phyloP scores from a whole-genome alignment of 495 filamentous ascomycete genomes.

The Xylaria castorea region DNA sequence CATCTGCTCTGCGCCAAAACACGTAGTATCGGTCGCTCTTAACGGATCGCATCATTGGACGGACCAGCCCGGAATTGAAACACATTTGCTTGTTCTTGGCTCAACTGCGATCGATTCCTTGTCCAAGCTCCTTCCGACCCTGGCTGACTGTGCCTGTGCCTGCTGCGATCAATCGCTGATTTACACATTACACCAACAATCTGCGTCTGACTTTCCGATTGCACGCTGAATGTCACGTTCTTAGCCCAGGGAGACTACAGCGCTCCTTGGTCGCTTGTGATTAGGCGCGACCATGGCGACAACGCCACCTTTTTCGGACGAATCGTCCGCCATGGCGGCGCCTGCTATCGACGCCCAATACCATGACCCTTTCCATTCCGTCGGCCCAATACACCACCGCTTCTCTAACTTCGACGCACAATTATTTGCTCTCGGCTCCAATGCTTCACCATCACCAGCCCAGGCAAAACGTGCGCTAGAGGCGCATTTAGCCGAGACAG shows the following conservation, averaged over 20 bases:
- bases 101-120: slow-evolving; percentile 5
- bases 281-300: slow-evolving; percentile 37
- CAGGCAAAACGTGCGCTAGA: slow-evolving; percentile 89
- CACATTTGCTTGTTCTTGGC: background rate
- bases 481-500: slow-evolving; percentile 89
- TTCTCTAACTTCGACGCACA: slow-evolving; percentile 81
- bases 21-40: slow-evolving; percentile 19
- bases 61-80: background rate
- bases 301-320: slow-evolving; percentile 26
- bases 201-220: slow-evolving; percentile 31
- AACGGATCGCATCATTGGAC: background rate
- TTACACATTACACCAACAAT: slow-evolving; percentile 9
- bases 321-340: slow-evolving; percentile 25
- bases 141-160: background rate
- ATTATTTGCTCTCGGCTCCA: slow-evolving; percentile 76
- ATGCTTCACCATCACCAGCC: slow-evolving; percentile 82
- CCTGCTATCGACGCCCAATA: slow-evolving; percentile 33
- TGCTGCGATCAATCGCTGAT: slow-evolving; percentile 10
- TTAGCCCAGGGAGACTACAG: slow-evolving; percentile 37
- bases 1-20: slow-evolving; percentile 4
- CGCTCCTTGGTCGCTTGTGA: slow-evolving; percentile 36
- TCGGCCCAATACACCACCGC: slow-evolving; percentile 64
- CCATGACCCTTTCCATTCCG: slow-evolving; percentile 56
- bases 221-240: slow-evolving; percentile 40
- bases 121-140: slow-evolving; percentile 3